phyloP scores from a whole-genome alignment of 805 yeast species.

The Metschnikowia kunwiensis region DNA sequence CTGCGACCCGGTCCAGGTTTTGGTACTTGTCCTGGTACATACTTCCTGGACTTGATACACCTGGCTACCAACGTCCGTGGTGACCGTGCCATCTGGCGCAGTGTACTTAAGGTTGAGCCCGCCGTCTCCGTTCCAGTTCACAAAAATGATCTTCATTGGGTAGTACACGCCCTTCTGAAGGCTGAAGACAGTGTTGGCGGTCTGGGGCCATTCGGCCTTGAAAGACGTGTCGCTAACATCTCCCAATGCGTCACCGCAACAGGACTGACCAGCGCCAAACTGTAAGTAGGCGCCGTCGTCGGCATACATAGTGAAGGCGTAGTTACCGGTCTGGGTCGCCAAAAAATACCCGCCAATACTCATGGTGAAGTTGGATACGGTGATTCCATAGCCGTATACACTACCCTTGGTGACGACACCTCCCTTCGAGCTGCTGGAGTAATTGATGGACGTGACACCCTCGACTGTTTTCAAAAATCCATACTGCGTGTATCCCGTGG shows the following conservation, averaged over 20 bases:
- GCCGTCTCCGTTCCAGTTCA: slow-evolving; percentile 4
- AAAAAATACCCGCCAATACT: slow-evolving; percentile 5
- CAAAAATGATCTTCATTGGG: slow-evolving; percentile 1
- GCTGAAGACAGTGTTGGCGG: background rate
- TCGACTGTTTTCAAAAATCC: background rate
- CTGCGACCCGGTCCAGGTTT: slow-evolving; percentile 3
- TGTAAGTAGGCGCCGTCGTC: slow-evolving; percentile 6
- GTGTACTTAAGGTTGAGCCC: slow-evolving; percentile 5
- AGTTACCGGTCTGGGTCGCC: slow-evolving; percentile 3
- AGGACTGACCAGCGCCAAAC: background rate
- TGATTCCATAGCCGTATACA: background rate
- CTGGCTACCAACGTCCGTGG: slow-evolving; percentile 3
- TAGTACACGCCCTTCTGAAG: slow-evolving; percentile 2
- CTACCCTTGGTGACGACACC: background rate
- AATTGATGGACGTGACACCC: slow-evolving; percentile 4
- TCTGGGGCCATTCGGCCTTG: background rate
- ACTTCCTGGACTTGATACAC: slow-evolving; percentile 3
- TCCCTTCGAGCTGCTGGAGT: background rate
- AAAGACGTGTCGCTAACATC: slow-evolving; percentile 2
- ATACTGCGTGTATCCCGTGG: background rate
- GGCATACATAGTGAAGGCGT: slow-evolving; percentile 1
- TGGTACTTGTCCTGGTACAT: slow-evolving; percentile 1
- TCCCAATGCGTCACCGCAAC: slow-evolving; percentile 1
- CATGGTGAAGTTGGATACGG: slow-evolving; percentile 5
- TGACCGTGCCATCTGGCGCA: slow-evolving; percentile 6